Base-by-base conservation (phyloP, 106 monocot genomes). In the Triglochin maritima region DNA sequence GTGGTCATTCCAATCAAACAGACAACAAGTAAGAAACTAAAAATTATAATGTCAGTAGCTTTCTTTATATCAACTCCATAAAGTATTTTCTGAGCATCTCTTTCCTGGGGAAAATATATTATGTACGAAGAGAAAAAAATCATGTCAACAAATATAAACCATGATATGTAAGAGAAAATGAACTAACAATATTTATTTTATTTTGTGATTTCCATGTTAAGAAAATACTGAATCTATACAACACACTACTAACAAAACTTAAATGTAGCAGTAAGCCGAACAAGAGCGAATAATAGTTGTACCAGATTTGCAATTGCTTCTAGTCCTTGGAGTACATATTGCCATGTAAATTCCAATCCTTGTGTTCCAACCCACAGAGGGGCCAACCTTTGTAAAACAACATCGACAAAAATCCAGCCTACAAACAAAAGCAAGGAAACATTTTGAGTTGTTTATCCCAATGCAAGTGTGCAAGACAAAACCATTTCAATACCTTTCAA, bases 371-470 rank as follows among this genome's bases (percentile, higher is more conserved):
- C 73, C 88, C 88, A 88, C 41, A 88, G 88, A 69, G 88, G 88
- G 49, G 77, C 79, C 57, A 88, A 49, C 53, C 84, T 79, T 52
- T 88, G 88, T 42, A 88, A 61, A 69, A 88, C 77, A 29, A 84
- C 84, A 75, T 88, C 88, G 15, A 84, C 88, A 82, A 88, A 88
- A 60, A 84, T 84, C 84, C 88, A 88, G 62, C 88, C 88, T 88
- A 66, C 57, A 81, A 60, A 45, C 29, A 58, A 13, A 44, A 69
- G 62, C 52, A 59, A 50, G 66, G 1, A 9, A 5, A 66, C 50
- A 66, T 52, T 29, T n/a, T n/a, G n/a, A n/a, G n/a, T n/a, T n/a
- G n/a, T n/a, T n/a, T n/a, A n/a, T n/a, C n/a, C n/a, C n/a, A n/a
- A 51, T 51, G 51, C 9, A 4, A 51, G 51, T 51, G 9, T 4